Evolutionary conservation across 345 rosid genomes (phyloP), one percentile per base, ranked within the genome.

Genomic region (Boechera stricta): DNA sequence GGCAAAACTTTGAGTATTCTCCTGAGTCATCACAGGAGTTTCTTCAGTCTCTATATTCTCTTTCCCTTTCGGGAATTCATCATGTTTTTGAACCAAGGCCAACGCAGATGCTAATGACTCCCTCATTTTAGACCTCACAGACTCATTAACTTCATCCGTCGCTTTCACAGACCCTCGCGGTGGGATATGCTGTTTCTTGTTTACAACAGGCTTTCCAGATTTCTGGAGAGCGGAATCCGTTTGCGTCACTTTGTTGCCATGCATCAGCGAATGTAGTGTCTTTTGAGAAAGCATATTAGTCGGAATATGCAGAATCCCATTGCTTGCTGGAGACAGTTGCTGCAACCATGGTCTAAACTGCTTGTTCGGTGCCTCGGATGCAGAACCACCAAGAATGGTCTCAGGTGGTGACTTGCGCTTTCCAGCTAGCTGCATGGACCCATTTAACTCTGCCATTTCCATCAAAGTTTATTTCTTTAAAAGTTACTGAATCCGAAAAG

Each of bases 101-200:
- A 96, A 69, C 6, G 97, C 99, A 78, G 88, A 77, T 39, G 88
- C 91, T 55, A 96, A 83, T 15, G 96, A 87, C 69, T 91, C 97
- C 86, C 92, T 89, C 87, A 96, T 84, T 85, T 93, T 96, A 72
- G 93, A 87, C 77, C 99, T 87, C 63, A 96, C 93, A 57, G 93
- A 84, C 67, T 82, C 92, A 73, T 80, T 77, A 26, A 88, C 76
- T 70, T 85, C 93, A 15, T 75, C 74, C 48, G 66, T 82, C 36
- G 73, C 65, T 73, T 81, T 92, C 55, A 78, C 41, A 16, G 83
- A 74, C 4, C 78, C 74, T 29, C 77, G 85, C 5, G 80, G 80
- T 52, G 76, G 90, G 55, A 82, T 61, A 44, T 78, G 71, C 41
- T 84, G 93, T 69, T 67, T 83, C 82, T 81, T 92, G 71, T 77